These are phyloP conservation scores for Pseudonitzschia delicatissima DNA, from an alignment of 108 stramenopile genomes.

Conservation along the genomic window DNA sequence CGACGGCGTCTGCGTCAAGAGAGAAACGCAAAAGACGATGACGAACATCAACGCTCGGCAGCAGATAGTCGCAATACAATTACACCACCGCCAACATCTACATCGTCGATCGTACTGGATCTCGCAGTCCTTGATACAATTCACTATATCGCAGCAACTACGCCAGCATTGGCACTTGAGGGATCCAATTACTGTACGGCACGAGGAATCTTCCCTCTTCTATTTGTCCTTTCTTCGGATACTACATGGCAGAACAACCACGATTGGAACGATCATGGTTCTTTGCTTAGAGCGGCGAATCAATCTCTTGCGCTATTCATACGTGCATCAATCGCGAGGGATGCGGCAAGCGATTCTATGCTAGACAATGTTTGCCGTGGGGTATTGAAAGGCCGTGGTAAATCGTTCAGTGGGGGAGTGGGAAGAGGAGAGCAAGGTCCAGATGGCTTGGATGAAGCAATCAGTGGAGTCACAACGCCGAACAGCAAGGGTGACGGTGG, in stretches of 20 bases:
- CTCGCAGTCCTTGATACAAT: conserved; percentile 3
- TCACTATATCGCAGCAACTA: conserved; percentile 2
- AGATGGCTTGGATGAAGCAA: too few relatives aligned
- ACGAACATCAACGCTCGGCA: not conserved
- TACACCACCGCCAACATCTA: not conserved
- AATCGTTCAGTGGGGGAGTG: too few relatives aligned
- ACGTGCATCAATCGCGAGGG: not conserved
- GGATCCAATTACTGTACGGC: conserved; percentile 11
- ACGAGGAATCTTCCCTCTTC: not conserved
- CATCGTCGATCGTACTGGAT: conserved; percentile 1
- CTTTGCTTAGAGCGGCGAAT: not conserved
- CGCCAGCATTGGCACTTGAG: not conserved
- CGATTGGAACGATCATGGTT: not conserved
- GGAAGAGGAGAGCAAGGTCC: too few relatives aligned
- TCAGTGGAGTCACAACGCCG: too few relatives aligned
- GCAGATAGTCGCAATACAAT: not conserved
- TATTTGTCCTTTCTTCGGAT: conserved; percentile 1
- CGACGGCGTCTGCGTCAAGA: not conserved
- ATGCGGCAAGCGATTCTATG: not conserved
- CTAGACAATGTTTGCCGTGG: not conserved
- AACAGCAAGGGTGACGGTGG: too few relatives aligned
- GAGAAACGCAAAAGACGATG: not conserved
- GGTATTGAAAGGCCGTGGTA: not conserved
- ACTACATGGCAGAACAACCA: not conserved
- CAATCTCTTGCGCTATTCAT: not conserved